A percentile compares a stretch with the other conserved stretches of the same genome.
These are phyloP conservation scores for Furcasterigmium sp. DNA, from an alignment of 2,329 filamentous ascomycete species.

Conservation along the genomic window DNA sequence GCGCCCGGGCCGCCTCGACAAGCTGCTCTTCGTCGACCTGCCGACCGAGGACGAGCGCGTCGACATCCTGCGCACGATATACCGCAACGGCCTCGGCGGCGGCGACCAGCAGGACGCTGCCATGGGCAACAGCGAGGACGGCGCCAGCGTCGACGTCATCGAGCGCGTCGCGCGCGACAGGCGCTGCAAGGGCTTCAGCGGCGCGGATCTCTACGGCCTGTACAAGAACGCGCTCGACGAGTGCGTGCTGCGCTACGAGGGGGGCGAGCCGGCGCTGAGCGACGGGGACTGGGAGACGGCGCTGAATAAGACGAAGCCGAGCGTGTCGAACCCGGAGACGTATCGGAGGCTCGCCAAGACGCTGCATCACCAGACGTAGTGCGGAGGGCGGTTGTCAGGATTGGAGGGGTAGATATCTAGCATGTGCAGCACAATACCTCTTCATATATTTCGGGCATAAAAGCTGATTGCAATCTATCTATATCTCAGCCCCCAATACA, in stretches of 20 bases:
- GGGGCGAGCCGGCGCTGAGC: constrained; percentile 24
- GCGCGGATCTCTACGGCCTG: constrained; percentile 51
- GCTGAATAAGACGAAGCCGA: constrained; percentile 40
- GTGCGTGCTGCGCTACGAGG: constrained; percentile 21
- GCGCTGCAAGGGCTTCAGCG: constrained; percentile 72
- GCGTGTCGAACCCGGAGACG: constrained; percentile 40
- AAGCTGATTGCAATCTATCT: no score
- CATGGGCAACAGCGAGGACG: constrained; percentile 30
- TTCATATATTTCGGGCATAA: no score
- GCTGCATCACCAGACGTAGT: constrained; percentile 14
- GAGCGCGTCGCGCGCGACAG: constrained; percentile 59
- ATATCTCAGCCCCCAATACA: no score
- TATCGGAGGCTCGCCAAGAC: constrained; percentile 32
- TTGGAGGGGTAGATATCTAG: no score
- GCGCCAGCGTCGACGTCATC: constrained; percentile 33
- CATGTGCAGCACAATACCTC: no score
- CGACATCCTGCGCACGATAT: constrained; percentile 74
- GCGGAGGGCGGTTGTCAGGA: no score
- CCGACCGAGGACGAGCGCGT: constrained; percentile 74
- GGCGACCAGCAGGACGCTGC: constrained; percentile 25
- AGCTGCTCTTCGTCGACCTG: constrained; percentile 82
- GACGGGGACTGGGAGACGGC: constrained; percentile 48
- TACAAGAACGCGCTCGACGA: constrained; percentile 41
- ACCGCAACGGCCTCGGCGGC: constrained; percentile 38
- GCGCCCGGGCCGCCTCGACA: constrained; percentile 82